Evolutionary conservation across 2,329 filamentous ascomycete species (phyloP).

Genomic region (Exophiala phaeomuriformis): DNA sequence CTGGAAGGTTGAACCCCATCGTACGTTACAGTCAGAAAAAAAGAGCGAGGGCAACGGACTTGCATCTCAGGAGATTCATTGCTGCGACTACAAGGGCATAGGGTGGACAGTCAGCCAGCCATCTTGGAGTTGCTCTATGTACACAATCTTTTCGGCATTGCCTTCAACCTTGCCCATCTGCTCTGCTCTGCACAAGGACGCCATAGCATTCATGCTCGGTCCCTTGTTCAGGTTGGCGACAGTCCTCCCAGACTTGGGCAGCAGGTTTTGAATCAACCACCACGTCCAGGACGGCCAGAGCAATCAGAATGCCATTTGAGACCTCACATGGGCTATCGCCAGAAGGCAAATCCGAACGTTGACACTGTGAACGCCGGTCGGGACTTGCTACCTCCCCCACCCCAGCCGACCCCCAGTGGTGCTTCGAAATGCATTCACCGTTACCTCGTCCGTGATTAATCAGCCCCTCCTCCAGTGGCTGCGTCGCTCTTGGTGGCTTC

Average conservation of each 20-base stretch:
- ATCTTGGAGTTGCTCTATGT: too few relatives aligned
- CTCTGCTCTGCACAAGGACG: neutral
- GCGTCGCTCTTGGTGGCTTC: slow-evolving; percentile 17
- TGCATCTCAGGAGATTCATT: too few relatives aligned
- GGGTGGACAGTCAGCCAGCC: neutral
- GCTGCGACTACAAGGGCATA: neutral
- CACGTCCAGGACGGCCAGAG: slow-evolving; percentile 46
- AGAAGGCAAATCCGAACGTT: slow-evolving; percentile 41
- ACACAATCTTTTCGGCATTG: neutral
- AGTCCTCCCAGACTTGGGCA: neutral
- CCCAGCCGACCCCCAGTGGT: neutral
- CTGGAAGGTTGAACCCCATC: too few relatives aligned
- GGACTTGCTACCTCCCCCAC: slow-evolving; percentile 19
- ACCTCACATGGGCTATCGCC: slow-evolving; percentile 41
- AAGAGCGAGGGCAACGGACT: too few relatives aligned
- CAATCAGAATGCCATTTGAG: slow-evolving; percentile 41
- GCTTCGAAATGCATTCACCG: too few relatives aligned
- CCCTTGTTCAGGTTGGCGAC: neutral
- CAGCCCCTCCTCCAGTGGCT: too few relatives aligned
- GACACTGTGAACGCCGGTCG: slow-evolving; percentile 33
- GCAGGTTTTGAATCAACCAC: slow-evolving; percentile 30
- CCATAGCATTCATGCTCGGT: neutral
- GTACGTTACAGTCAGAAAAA: too few relatives aligned
- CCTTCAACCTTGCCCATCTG: neutral
- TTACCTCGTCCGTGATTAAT: too few relatives aligned